Percentiles rank a stretch among this genome's conserved stretches.
Conservation (phyloP, 371 early-diverging fungal genomes). For the Catenaria anguillulae region DNA sequence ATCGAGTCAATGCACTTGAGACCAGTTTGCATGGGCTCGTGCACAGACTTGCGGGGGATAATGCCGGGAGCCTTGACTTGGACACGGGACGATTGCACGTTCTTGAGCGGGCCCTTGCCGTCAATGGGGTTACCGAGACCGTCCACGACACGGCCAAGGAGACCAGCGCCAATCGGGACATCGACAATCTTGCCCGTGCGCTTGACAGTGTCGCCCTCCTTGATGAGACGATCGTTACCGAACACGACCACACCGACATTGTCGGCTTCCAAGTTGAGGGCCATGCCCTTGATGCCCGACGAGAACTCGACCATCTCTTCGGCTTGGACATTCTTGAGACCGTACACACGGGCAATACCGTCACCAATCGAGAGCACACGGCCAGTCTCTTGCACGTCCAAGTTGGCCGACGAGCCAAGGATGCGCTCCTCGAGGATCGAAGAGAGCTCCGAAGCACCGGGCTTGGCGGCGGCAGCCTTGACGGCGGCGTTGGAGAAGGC, state of each 20-base stretch:
- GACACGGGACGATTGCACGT: constrained; percentile 67
- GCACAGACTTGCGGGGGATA: constrained; percentile 90
- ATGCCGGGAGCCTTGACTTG: constrained; percentile 96
- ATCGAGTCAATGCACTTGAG: constrained; percentile 96
- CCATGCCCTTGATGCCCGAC: constrained; percentile 92
- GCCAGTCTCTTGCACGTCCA: constrained; percentile 88
- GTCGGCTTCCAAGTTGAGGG: constrained; percentile 92
- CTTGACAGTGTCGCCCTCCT: constrained; percentile 93
- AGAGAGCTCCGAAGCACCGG: constrained; percentile 59
- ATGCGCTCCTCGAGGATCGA: constrained; percentile 84
- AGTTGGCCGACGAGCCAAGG: constrained; percentile 53
- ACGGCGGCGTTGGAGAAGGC: constrained; percentile 1
- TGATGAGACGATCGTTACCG: constrained; percentile 94
- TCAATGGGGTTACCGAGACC: constrained; percentile 94
- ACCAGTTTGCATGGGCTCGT: constrained; percentile 95
- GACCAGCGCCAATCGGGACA: constrained; percentile 78
- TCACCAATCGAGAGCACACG: constrained; percentile 95
- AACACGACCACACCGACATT: constrained; percentile 97
- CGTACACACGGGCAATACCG: constrained; percentile 97
- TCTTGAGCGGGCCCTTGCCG: constrained; percentile 80
- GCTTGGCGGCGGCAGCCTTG: constrained; percentile 3
- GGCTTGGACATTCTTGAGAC: constrained; percentile 92
- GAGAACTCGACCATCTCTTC: constrained; percentile 99
- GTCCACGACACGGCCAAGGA: constrained; percentile 92
- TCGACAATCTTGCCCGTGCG: constrained; percentile 94